These are phyloP conservation scores for Pleurostoma richardsiae DNA, from an alignment of 2,329 filamentous ascomycete genomes.

Conservation along the genomic window DNA sequence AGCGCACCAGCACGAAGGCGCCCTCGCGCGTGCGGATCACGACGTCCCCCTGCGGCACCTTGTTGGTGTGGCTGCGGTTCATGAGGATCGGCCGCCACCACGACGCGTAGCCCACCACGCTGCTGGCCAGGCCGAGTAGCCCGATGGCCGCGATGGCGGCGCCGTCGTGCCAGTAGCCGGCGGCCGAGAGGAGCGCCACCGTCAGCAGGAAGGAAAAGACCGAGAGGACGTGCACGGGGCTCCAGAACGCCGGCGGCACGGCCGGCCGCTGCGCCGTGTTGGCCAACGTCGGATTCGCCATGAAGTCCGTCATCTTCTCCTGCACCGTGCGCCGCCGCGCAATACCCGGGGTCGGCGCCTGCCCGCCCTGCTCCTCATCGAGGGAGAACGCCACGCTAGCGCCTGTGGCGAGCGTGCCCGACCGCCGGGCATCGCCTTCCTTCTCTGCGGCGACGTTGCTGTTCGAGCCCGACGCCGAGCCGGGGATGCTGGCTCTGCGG, in stretches of 20 bases:
- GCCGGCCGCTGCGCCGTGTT: constrained; percentile 31
- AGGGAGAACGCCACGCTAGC: constrained; percentile 1
- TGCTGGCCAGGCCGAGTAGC: constrained; percentile 47
- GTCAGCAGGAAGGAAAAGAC: constrained; percentile 45
- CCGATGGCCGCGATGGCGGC: constrained; percentile 46
- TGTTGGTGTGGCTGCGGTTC: constrained; percentile 39
- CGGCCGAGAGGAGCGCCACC: constrained; percentile 37
- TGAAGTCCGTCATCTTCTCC: constrained; percentile 34
- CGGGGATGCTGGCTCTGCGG: neutral
- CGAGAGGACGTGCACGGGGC: constrained; percentile 49
- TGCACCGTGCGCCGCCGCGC: constrained; percentile 27
- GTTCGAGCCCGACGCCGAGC: neutral
- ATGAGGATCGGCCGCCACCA: constrained; percentile 53
- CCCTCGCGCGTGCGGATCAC: constrained; percentile 56
- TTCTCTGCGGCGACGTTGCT: neutral
- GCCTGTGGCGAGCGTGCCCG: constrained; percentile 2
- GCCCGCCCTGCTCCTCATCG: constrained; percentile 11
- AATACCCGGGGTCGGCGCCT: constrained; percentile 14
- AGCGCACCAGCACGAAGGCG: constrained; percentile 52
- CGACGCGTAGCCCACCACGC: constrained; percentile 50
- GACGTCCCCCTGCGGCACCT: constrained; percentile 52
- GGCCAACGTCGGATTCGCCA: constrained; percentile 37
- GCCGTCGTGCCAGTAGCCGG: constrained; percentile 38
- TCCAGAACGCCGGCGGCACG: constrained; percentile 41
- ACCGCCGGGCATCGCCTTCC: neutral